Base-by-base conservation (phyloP, 208 protist genomes). In the Acanthamoeba rhysodes region DNA sequence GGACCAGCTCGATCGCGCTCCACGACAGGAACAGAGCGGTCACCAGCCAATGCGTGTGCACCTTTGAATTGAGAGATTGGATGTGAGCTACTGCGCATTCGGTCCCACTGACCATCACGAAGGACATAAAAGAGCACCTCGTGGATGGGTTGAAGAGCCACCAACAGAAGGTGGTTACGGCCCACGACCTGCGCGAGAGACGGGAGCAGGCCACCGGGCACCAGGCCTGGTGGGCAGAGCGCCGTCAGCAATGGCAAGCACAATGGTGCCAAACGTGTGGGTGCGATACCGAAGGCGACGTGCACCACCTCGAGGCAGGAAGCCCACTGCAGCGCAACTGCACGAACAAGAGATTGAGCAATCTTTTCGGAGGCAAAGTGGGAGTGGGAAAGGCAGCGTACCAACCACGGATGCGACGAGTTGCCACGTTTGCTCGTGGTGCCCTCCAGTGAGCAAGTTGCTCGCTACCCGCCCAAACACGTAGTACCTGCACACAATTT, bases 11-110 rank as follows among this genome's bases (percentile, higher is more conserved):
- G 24, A 90, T 90, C 0, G n/a, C 34, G 48, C 80, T 37, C 80
- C 80, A 90, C 14, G 27, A 22, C 50, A 90, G 34, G 80, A 90
- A 90, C 18, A 90, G 80, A 27, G 80, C 80, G 12, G 80, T 62
- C 80, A 90, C 80, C 24, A 64, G 16, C 22, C 20, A 64, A n/a
- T 90, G 80, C 7, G 45, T 22, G 34, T 90, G 80, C 45, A 62
- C 80, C 80, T 90, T 29, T 20, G 16, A 14, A 22, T 16, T 45
- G 24, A 55, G 12, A 22, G n/a, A 7, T 87, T 27, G 78, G 14
- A 24, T 59, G 12, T 24, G 55, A 59, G 55, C 0, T 59, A 18
- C 18, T 18, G 0, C 2, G 14, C 20, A 59, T 22, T 18, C 16
- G 53, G 53, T 20, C 16, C 16, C n/a, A 53, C 18, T 34, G 0